Evolutionary conservation across 768 basidiomycete species (phyloP).

Genomic region (Gymnopilus junonius): DNA sequence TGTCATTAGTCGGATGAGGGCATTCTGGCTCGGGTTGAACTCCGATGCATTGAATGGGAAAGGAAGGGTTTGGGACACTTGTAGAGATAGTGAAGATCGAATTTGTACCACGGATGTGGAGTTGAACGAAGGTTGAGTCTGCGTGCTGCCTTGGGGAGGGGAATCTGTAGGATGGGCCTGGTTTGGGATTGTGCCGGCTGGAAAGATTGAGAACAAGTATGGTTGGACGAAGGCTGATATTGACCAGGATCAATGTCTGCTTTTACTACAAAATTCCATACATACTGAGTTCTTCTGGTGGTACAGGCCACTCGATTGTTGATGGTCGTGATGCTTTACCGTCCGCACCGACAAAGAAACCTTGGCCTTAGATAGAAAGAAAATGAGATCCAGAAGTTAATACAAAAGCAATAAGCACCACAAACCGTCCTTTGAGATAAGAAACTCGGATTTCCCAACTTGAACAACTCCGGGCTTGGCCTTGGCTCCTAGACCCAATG

Average conservation of each 20-base stretch:
- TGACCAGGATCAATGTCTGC: not conserved
- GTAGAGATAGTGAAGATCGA: slow-evolving; percentile 69
- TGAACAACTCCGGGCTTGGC: slow-evolving; percentile 65
- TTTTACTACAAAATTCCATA: not conserved
- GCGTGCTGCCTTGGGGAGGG: slow-evolving; percentile 25
- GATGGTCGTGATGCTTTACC: slow-evolving; percentile 53
- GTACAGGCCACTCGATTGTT: slow-evolving; percentile 73
- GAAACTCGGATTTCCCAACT: slow-evolving; percentile 61
- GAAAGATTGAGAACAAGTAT: slow-evolving; percentile 77
- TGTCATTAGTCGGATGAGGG: slow-evolving; percentile 67
- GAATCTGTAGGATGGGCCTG: slow-evolving; percentile 27
- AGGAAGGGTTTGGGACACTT: slow-evolving; percentile 60
- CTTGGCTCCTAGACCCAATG: slow-evolving; percentile 76
- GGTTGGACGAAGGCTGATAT: slow-evolving; percentile 70
- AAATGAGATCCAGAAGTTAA: not conserved
- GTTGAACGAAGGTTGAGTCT: slow-evolving; percentile 42
- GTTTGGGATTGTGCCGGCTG: slow-evolving; percentile 60
- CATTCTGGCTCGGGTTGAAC: slow-evolving; percentile 39
- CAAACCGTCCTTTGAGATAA: slow-evolving; percentile 83
- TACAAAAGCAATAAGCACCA: not conserved
- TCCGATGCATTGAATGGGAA: slow-evolving; percentile 59
- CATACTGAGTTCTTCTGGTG: slow-evolving; percentile 80
- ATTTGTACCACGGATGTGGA: slow-evolving; percentile 70
- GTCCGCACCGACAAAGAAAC: slow-evolving; percentile 64
- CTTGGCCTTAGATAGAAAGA: slow-evolving; percentile 56